Evolutionary conservation across 1,139 yeast species (phyloP).

Genomic region (Lodderomyces orthopsilosis): DNA sequence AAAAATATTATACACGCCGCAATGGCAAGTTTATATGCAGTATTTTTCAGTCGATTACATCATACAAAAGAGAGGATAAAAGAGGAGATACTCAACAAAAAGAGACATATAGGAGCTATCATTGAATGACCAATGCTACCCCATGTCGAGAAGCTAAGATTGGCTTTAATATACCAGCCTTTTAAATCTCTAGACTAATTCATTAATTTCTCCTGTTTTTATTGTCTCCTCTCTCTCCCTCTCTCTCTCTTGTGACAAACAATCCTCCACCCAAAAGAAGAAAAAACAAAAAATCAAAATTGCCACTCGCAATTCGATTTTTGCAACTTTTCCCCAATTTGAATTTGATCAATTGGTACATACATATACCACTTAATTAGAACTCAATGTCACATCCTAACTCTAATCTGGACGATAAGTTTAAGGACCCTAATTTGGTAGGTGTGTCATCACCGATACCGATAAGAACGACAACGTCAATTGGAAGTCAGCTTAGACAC

Average conservation of each 20-base stretch:
- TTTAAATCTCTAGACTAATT: too few species aligned
- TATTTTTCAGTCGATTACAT: neutral
- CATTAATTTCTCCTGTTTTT: too few species aligned
- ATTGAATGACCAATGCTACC: too few species aligned
- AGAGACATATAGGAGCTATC: too few species aligned
- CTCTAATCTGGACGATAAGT: constrained; percentile 5
- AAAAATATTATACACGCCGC: too few species aligned
- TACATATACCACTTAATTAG: neutral
- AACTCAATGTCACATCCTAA: constrained; percentile 9
- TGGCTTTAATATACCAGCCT: too few species aligned
- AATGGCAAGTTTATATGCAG: neutral
- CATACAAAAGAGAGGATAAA: neutral
- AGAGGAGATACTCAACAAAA: too few species aligned
- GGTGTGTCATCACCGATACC: constrained; percentile 23
- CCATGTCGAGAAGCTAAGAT: too few species aligned
- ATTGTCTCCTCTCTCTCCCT: too few species aligned
- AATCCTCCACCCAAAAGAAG: neutral
- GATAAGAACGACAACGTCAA: constrained; percentile 13
- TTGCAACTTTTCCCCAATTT: neutral
- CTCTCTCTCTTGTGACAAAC: neutral
- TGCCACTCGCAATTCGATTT: neutral
- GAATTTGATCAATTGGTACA: neutral
- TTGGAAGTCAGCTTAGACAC: constrained; percentile 15
- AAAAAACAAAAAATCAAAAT: neutral
- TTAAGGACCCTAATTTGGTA: constrained; percentile 3